These are phyloP conservation scores for Dinochytrium kinnereticum DNA, from an alignment of 371 early-diverging fungal genomes.

Conservation along the genomic window DNA sequence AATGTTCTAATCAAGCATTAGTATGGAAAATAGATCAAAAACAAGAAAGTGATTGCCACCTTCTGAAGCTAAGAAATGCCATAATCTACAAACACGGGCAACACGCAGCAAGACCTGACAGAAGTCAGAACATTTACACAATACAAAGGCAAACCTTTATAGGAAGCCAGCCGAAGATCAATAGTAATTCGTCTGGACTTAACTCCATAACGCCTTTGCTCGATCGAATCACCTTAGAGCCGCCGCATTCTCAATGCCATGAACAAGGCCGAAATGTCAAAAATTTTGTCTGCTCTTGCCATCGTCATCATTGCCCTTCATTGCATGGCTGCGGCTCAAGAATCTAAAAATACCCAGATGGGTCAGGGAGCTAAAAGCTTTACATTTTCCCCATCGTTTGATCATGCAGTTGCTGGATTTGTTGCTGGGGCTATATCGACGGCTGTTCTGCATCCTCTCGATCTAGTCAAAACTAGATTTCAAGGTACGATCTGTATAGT, in stretches of 20 bases:
- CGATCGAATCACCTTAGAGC: no score
- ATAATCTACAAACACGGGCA: background rate
- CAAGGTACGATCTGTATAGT: slow-evolving; percentile 65
- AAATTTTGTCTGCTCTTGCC: slow-evolving; percentile 23
- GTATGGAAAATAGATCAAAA: background rate
- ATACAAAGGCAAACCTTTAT: background rate
- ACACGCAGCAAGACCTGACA: background rate
- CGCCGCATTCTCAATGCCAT: no score
- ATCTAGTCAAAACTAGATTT: slow-evolving; percentile 87
- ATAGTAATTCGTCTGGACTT: background rate
- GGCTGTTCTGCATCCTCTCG: slow-evolving; percentile 85
- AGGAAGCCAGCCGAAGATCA: background rate
- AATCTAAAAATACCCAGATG: no score
- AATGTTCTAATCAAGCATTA: background rate
- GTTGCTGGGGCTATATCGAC: slow-evolving; percentile 86
- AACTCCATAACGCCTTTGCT: no score
- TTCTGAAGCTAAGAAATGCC: background rate
- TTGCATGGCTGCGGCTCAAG: no score
- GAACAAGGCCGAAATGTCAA: slow-evolving; percentile 4
- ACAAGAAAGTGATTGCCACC: background rate
- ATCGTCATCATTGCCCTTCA: no score
- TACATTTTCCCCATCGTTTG: slow-evolving; percentile 47
- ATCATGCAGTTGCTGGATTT: slow-evolving; percentile 90
- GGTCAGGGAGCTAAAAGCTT: slow-evolving; percentile 20
- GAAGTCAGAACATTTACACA: background rate